These are phyloP conservation scores for Cerioporus squamosus DNA, from an alignment of 1,284 basidiomycete species.

Conservation along the genomic window DNA sequence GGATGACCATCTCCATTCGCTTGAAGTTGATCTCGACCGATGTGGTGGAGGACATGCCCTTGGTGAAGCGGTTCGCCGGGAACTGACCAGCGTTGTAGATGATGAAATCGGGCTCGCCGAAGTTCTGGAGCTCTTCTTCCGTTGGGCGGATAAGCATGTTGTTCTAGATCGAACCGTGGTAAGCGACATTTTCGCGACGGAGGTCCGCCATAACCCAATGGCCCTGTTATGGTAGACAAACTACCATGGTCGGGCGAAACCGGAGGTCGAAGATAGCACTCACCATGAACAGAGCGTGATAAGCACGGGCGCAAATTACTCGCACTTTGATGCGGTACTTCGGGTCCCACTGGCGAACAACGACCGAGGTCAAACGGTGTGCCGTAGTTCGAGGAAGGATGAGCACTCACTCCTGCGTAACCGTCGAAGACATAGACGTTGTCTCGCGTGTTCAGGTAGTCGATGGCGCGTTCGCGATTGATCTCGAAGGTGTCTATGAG, in stretches of 20 bases:
- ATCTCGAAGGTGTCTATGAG: slow-evolving; percentile 95
- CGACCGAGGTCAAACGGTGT: background rate
- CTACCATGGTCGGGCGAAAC: slow-evolving; percentile 10
- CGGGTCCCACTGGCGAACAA: slow-evolving; percentile 83
- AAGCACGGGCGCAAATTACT: slow-evolving; percentile 97
- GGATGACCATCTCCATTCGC: slow-evolving; percentile 99
- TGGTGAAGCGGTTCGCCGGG: slow-evolving; percentile 99
- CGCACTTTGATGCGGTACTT: slow-evolving; percentile 99
- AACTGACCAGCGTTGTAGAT: slow-evolving; percentile 99
- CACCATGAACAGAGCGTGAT: slow-evolving; percentile 99
- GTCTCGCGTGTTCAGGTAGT: slow-evolving; percentile 98
- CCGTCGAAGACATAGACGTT: slow-evolving; percentile 99
- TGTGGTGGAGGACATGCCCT: slow-evolving; percentile 99
- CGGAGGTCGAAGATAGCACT: slow-evolving; percentile 31
- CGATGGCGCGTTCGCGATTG: slow-evolving; percentile 99
- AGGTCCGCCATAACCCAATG: slow-evolving; percentile 6
- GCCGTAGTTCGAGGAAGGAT: slow-evolving; percentile 4
- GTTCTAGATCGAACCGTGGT: slow-evolving; percentile 57
- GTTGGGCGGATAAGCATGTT: slow-evolving; percentile 99
- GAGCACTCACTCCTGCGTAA: slow-evolving; percentile 78
- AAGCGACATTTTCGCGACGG: slow-evolving; percentile 20
- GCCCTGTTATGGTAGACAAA: background rate
- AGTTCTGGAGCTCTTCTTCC: slow-evolving; percentile 91
- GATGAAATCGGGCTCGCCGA: slow-evolving; percentile 99
- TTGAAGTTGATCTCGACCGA: slow-evolving; percentile 99